Evolutionary conservation across 495 filamentous ascomycete genomes (phyloP).

Genomic region (Aspergillus nidulans): DNA sequence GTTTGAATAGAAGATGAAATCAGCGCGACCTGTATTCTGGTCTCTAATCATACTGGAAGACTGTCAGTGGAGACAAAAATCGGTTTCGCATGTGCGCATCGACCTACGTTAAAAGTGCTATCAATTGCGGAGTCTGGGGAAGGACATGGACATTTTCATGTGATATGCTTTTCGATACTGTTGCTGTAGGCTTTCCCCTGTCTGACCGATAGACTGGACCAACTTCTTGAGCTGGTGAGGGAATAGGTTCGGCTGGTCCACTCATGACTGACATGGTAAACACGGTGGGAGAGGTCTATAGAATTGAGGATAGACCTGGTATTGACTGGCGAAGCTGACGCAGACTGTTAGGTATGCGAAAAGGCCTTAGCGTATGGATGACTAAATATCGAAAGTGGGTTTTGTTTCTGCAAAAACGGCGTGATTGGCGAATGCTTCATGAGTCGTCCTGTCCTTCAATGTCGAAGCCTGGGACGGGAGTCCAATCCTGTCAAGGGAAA

Average conservation of each 20-base stretch:
- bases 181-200: conserved; percentile 79
- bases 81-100: not conserved
- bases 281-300: not conserved
- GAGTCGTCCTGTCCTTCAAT: no score
- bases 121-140: conserved; percentile 91
- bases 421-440: no score
- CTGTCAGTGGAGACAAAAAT: conserved; percentile 14
- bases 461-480: no score
- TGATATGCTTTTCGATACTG: conserved; percentile 77
- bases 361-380: no score
- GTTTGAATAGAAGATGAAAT: conserved; percentile 99
- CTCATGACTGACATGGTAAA: conserved; percentile 8
- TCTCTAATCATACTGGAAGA: conserved; percentile 84
- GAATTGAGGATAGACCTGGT: not conserved
- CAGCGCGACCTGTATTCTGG: conserved; percentile 78
- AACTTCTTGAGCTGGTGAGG: conserved; percentile 64
- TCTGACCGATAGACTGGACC: conserved; percentile 75
- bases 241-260: conserved; percentile 22
- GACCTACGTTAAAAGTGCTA: conserved; percentile 90
- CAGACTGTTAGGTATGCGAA: no score
- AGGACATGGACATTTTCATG: conserved; percentile 87
- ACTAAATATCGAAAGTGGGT: no score
- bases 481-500: no score
- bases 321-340: no score
- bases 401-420: no score